A percentile compares a stretch with the other conserved stretches of the same genome.
Conservation (phyloP, 148 eudicot species). For the Rhododendron griersonianum region DNA sequence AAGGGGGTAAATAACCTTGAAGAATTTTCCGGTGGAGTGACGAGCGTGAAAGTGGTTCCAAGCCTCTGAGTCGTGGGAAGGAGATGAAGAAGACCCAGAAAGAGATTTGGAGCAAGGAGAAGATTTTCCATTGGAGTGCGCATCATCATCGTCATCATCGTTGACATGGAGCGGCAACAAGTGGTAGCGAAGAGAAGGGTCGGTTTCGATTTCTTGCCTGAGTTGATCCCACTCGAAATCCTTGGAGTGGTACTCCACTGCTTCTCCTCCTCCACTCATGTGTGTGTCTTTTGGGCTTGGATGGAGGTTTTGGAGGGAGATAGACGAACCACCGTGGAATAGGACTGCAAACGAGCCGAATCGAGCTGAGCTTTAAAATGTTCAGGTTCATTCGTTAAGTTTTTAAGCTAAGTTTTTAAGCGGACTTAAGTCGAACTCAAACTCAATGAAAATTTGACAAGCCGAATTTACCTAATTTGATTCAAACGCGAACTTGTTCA, state of each 20-base stretch:
- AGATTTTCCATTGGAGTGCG: background rate
- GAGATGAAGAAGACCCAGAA: background rate
- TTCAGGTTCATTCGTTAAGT: too few species aligned
- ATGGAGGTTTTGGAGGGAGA: background rate
- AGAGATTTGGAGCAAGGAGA: background rate
- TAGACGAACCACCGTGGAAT: background rate
- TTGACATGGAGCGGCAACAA: constrained; percentile 22
- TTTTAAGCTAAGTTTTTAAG: too few species aligned
- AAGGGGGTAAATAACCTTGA: constrained; percentile 46
- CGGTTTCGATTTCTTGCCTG: constrained; percentile 41
- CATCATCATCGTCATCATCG: background rate
- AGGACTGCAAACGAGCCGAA: too few species aligned
- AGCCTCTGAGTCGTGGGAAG: constrained; percentile 41
- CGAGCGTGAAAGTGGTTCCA: constrained; percentile 81
- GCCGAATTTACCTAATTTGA: too few species aligned
- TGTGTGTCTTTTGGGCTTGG: background rate
- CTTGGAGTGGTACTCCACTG: constrained; percentile 61
- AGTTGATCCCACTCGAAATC: constrained; percentile 85
- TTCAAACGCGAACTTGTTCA: too few species aligned
- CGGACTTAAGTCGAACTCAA: too few species aligned
- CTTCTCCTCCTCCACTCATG: constrained; percentile 14
- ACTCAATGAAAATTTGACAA: too few species aligned
- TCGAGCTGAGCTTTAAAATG: too few species aligned
- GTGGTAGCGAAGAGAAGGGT: constrained; percentile 59
- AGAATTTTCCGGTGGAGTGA: constrained; percentile 89